Conservation (phyloP, 1,139 yeast genomes). For the Geotrichum citri-aurantii region DNA sequence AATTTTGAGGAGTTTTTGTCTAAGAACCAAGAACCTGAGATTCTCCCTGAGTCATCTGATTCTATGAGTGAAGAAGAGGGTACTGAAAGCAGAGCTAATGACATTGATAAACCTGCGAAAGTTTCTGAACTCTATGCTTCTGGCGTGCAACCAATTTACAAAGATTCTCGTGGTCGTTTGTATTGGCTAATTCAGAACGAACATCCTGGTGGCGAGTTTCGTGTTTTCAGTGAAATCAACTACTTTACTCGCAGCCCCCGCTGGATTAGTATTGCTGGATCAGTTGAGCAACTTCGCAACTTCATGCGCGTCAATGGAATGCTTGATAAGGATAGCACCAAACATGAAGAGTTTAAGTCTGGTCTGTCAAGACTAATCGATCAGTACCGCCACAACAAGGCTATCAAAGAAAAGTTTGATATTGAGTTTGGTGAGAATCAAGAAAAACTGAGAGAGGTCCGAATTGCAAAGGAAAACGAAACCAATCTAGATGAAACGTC, state of each 20-base stretch:
- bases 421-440: not conserved
- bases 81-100: not conserved
- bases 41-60: slow-evolving; percentile 4
- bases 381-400: not conserved
- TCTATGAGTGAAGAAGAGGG: not conserved
- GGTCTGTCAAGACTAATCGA: not conserved
- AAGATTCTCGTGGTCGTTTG: not conserved
- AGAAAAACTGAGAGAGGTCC: not conserved
- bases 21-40: not conserved
- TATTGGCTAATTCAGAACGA: slow-evolving; percentile 12
- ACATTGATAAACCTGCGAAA: not conserved
- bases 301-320: not conserved
- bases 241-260: not conserved
- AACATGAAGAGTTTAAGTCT: not conserved
- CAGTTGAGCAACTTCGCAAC: not conserved
- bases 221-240: not conserved
- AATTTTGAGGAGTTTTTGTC: not conserved
- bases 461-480: not conserved
- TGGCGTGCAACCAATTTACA: slow-evolving; percentile 11
- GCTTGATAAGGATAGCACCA: not conserved
- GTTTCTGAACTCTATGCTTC: slow-evolving; percentile 4
- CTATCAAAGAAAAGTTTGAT: not conserved
- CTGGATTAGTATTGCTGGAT: slow-evolving; percentile 1
- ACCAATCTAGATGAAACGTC: not conserved
- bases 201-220: slow-evolving; percentile 12